These are phyloP conservation scores for Collybia mongolica DNA, from an alignment of 768 basidiomycete genomes.

Conservation along the genomic window DNA sequence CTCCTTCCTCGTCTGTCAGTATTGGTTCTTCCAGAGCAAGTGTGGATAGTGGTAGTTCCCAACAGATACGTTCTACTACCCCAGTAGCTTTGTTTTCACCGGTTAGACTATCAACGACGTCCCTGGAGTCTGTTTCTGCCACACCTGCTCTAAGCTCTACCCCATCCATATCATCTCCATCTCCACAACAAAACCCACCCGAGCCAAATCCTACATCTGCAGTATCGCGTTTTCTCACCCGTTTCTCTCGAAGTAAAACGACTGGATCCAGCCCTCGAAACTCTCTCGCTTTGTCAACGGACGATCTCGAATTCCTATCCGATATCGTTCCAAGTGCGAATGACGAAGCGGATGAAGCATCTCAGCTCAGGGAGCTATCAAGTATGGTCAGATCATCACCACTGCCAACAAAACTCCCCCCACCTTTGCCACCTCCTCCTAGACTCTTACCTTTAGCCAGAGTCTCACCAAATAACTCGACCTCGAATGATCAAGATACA, in stretches of 20 bases:
- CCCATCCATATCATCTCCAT: slow-evolving; percentile 11
- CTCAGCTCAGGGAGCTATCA: slow-evolving; percentile 35
- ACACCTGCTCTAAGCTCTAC: neutral
- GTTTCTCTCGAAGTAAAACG: slow-evolving; percentile 58
- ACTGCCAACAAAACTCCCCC: slow-evolving; percentile 41
- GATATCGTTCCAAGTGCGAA: slow-evolving; percentile 60
- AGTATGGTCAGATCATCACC: slow-evolving; percentile 40
- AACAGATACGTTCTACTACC: slow-evolving; percentile 4
- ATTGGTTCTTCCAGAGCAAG: slow-evolving; percentile 22
- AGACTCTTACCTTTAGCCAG: slow-evolving; percentile 15
- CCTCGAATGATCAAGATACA: no score
- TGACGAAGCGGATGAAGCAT: slow-evolving; percentile 36
- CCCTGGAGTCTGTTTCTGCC: slow-evolving; percentile 1
- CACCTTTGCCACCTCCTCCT: slow-evolving; percentile 40
- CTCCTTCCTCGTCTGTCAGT: slow-evolving; percentile 14
- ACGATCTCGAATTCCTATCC: slow-evolving; percentile 81
- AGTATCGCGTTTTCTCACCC: slow-evolving; percentile 79
- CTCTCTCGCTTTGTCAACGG: slow-evolving; percentile 70
- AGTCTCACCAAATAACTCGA: neutral
- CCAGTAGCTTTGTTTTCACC: slow-evolving; percentile 7
- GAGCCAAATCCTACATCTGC: slow-evolving; percentile 52
- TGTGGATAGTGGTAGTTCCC: slow-evolving; percentile 15
- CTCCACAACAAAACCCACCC: slow-evolving; percentile 13
- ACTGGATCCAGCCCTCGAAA: slow-evolving; percentile 36
- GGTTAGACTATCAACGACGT: slow-evolving; percentile 7